These are phyloP conservation scores for Mycosphaerella arachidis DNA, from an alignment of 2,329 filamentous ascomycete species.

Conservation along the genomic window DNA sequence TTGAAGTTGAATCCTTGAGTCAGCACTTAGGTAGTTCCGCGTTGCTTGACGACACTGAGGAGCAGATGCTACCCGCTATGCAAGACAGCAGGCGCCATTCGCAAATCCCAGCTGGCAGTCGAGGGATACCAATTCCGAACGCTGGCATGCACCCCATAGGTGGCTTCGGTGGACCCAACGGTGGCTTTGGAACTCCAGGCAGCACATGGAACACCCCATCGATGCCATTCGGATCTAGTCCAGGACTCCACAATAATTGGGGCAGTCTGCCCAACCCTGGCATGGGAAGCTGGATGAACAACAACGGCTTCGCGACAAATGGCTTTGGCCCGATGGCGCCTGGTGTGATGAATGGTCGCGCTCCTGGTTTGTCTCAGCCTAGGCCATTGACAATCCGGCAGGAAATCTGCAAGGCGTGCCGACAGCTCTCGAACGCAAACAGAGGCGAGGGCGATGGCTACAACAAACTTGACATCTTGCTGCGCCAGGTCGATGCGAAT, in stretches of 20 bases:
- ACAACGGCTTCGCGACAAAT: slow-evolving; percentile 48
- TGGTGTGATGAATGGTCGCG: slow-evolving; percentile 39
- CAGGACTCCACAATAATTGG: slow-evolving; percentile 38
- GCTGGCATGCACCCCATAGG: slow-evolving; percentile 30
- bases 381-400: slow-evolving; percentile 66
- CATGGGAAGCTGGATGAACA: slow-evolving; percentile 36
- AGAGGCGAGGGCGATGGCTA: slow-evolving; percentile 54
- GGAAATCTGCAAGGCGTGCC: slow-evolving; percentile 74
- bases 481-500: slow-evolving; percentile 60
- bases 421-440: slow-evolving; percentile 48
- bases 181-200: slow-evolving; percentile 25
- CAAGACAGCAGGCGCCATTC: slow-evolving; percentile 36
- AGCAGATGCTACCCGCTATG: slow-evolving; percentile 52
- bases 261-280: slow-evolving; percentile 32
- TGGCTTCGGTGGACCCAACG: slow-evolving; percentile 20
- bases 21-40: slow-evolving; percentile 85
- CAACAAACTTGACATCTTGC: slow-evolving; percentile 61
- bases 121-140: slow-evolving; percentile 26
- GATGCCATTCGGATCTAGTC: slow-evolving; percentile 36
- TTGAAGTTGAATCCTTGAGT: slow-evolving; percentile 48
- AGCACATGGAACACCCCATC: slow-evolving; percentile 44
- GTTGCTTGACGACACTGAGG: slow-evolving; percentile 66
- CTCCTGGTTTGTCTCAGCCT: slow-evolving; percentile 24
- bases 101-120: slow-evolving; percentile 32
- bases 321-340: slow-evolving; percentile 26